Conservation (phyloP, 2,329 filamentous ascomycete genomes). For the Thelonectria blattea region DNA sequence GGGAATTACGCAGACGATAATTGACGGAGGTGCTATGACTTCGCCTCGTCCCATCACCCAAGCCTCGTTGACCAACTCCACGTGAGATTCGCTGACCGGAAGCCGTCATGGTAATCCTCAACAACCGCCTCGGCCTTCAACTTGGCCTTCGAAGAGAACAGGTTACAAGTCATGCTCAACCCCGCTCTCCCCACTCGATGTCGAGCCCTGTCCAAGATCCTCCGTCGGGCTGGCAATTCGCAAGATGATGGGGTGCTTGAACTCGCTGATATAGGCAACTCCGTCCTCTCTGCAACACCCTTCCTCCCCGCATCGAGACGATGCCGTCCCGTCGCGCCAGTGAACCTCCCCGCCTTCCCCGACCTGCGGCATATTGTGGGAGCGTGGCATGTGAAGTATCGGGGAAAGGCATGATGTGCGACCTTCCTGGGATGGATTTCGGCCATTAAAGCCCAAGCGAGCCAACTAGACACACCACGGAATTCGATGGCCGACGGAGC, state of each 20-base stretch:
- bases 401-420: conserved; percentile 15
- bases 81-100: conserved; percentile 10
- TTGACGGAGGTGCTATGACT: conserved; percentile 3
- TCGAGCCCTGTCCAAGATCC: conserved; percentile 14
- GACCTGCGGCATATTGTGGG: conserved; percentile 15
- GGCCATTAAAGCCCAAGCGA: conserved; percentile 23
- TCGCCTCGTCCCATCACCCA: neutral
- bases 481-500: conserved; percentile 15
- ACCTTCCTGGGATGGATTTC: conserved; percentile 1
- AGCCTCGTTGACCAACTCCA: conserved; percentile 5
- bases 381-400: conserved; percentile 20
- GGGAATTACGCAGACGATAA: conserved; percentile 1
- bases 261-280: conserved; percentile 22
- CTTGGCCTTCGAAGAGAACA: conserved; percentile 21
- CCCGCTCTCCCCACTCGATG: conserved; percentile 21
- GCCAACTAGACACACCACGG: conserved; percentile 4
- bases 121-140: conserved; percentile 16
- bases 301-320: conserved; percentile 18
- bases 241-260: conserved; percentile 13
- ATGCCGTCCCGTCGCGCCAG: conserved; percentile 19
- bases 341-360: conserved; percentile 13
- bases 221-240: conserved; percentile 9
- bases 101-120: conserved; percentile 8
- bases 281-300: conserved; percentile 16
- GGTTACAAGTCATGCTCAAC: conserved; percentile 22